Evolutionary conservation across 768 basidiomycete genomes (phyloP).

Genomic region (Suillus decipiens): DNA sequence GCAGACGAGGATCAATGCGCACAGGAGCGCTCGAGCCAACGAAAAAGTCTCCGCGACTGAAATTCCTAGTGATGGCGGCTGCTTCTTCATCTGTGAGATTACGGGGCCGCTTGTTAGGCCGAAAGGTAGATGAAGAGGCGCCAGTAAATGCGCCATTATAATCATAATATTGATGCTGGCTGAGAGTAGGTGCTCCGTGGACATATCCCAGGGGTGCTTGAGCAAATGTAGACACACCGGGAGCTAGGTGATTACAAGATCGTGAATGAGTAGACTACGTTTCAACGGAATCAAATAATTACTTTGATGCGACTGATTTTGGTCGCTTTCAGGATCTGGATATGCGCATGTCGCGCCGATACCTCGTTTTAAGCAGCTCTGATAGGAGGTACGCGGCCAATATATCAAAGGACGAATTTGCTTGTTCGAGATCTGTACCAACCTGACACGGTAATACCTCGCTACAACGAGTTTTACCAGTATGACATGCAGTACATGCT

Average conservation of each 20-base stretch:
- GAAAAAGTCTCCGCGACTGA: constrained; percentile 79
- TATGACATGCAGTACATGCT: constrained; percentile 79
- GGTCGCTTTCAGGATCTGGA: constrained; percentile 72
- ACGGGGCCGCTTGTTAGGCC: constrained; percentile 78
- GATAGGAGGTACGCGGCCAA: constrained; percentile 10
- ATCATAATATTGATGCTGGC: constrained; percentile 72
- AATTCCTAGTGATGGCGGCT: constrained; percentile 81
- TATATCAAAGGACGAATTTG: background rate
- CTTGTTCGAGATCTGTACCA: constrained; percentile 16
- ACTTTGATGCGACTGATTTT: constrained; percentile 36
- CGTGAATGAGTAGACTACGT: constrained; percentile 1
- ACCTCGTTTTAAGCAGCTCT: constrained; percentile 85
- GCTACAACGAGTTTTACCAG: constrained; percentile 82
- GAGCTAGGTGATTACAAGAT: constrained; percentile 25
- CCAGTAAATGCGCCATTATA: constrained; percentile 69
- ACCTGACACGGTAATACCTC: constrained; percentile 85
- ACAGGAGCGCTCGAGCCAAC: constrained; percentile 81
- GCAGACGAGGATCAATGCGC: constrained; percentile 78
- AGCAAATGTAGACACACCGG: constrained; percentile 39
- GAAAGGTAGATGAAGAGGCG: constrained; percentile 74
- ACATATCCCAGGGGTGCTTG: constrained; percentile 41
- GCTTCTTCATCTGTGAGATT: constrained; percentile 82
- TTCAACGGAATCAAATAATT: constrained; percentile 15
- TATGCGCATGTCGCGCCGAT: constrained; percentile 71
- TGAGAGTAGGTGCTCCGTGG: constrained; percentile 46